A percentile compares a stretch with the other conserved stretches of the same genome.
Conservation (phyloP, 192 early-diverging fungal species). For the Coemansia sp. region DNA sequence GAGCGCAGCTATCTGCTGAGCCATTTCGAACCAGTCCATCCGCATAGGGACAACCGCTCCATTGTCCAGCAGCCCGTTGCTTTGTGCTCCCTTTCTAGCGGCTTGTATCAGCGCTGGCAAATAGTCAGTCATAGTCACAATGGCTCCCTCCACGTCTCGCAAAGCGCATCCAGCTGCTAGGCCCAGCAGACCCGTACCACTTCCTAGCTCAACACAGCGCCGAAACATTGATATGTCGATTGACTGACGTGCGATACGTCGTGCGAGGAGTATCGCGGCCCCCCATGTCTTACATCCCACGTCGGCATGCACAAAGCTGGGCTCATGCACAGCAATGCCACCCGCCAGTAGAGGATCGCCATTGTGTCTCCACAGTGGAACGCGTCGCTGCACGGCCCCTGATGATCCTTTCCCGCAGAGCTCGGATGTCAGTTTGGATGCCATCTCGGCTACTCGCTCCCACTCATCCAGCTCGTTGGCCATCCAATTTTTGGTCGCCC, state of each 20-base stretch:
- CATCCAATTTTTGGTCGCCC: conserved; percentile 1
- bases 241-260: conserved; percentile 15
- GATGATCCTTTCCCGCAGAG: not conserved
- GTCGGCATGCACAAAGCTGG: conserved; percentile 26
- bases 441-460: conserved; percentile 7
- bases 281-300: conserved; percentile 28
- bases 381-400: conserved; percentile 6
- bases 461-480: not conserved
- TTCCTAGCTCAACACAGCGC: conserved; percentile 20
- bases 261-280: conserved; percentile 13
- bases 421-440: conserved; percentile 7
- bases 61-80: conserved; percentile 14
- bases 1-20: not conserved
- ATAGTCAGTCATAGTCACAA: conserved; percentile 26
- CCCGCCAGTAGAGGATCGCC: conserved; percentile 1
- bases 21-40: conserved; percentile 24
- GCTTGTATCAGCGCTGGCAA: conserved; percentile 20
- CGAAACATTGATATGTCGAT: conserved; percentile 2
- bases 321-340: conserved; percentile 17
- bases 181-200: conserved; percentile 25
- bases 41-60: not conserved
- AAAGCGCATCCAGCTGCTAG: conserved; percentile 5
- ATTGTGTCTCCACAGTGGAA: not conserved
- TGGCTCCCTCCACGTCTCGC: not conserved
- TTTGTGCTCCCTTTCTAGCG: not conserved